These are phyloP conservation scores for Grosmannia huntii DNA, from an alignment of 2,329 filamentous ascomycete genomes.

Conservation along the genomic window DNA sequence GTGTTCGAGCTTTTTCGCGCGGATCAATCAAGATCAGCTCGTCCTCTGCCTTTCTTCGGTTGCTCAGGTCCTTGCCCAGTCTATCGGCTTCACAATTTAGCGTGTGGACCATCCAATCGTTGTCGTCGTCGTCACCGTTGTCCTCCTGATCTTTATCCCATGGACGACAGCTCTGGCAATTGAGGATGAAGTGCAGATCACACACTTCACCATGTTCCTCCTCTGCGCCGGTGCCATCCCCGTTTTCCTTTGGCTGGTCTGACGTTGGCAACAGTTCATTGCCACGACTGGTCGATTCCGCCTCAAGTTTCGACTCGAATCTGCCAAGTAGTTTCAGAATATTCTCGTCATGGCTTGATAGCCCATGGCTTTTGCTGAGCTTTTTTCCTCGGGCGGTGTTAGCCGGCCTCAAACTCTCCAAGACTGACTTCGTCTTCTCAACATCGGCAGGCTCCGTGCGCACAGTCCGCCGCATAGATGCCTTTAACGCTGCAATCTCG, in stretches of 20 bases:
- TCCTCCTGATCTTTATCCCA: constrained; percentile 57
- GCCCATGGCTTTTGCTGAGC: constrained; percentile 36
- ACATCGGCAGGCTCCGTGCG: constrained; percentile 33
- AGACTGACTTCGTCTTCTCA: constrained; percentile 47
- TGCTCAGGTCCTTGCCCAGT: constrained; percentile 80
- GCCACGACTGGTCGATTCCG: constrained; percentile 15
- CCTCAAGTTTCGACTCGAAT: constrained; percentile 67
- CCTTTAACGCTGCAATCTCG: constrained; percentile 68
- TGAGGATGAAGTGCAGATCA: constrained; percentile 89
- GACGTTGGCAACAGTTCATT: constrained; percentile 5
- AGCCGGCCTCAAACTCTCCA: constrained; percentile 63
- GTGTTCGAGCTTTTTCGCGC: constrained; percentile 62
- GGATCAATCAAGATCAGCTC: constrained; percentile 91
- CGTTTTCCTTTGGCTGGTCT: constrained; percentile 11
- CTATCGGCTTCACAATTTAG: constrained; percentile 82
- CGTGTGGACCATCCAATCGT: constrained; percentile 74
- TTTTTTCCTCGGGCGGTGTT: constrained; percentile 59
- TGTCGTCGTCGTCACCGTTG: constrained; percentile 19
- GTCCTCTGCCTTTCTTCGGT: constrained; percentile 83
- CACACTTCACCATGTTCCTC: constrained; percentile 49
- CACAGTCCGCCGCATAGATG: constrained; percentile 61
- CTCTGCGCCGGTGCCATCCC: background rate
- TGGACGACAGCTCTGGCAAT: constrained; percentile 80
- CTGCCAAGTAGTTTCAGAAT: constrained; percentile 60
- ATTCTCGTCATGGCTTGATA: constrained; percentile 45